These are phyloP conservation scores for Cyclotella choctawhatcheeana DNA, from an alignment of 108 stramenopile genomes.

Conservation along the genomic window DNA sequence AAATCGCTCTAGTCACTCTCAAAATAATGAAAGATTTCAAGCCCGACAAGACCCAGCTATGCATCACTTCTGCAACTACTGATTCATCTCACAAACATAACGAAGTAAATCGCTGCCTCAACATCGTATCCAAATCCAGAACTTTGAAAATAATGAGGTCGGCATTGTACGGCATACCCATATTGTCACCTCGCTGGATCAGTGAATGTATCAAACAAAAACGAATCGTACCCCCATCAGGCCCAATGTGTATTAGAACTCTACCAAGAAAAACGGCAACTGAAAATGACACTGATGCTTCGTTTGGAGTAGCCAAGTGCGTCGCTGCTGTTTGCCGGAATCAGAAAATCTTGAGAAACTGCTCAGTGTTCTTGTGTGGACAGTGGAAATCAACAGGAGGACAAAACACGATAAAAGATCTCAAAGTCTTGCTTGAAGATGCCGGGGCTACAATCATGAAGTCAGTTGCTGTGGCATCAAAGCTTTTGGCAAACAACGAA, in stretches of 20 bases:
- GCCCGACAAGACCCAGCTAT: slow-evolving; percentile 66
- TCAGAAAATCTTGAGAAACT: slow-evolving; percentile 30
- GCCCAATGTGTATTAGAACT: slow-evolving; percentile 38
- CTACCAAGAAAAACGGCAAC: slow-evolving; percentile 19
- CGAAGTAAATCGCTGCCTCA: no score
- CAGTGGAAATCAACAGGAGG: slow-evolving; percentile 35
- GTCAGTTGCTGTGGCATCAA: slow-evolving; percentile 35
- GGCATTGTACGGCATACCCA: slow-evolving; percentile 72
- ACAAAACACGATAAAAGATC: slow-evolving; percentile 50
- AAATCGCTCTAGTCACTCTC: slow-evolving; percentile 56
- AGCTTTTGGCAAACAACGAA: slow-evolving; percentile 10
- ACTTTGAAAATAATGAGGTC: slow-evolving; percentile 84
- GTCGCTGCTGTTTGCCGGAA: slow-evolving; percentile 47
- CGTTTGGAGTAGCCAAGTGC: slow-evolving; percentile 64
- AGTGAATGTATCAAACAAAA: slow-evolving; percentile 37
- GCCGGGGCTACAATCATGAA: slow-evolving; percentile 65
- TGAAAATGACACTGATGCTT: not conserved
- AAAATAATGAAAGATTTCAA: slow-evolving; percentile 63
- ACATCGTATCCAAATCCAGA: slow-evolving; percentile 51
- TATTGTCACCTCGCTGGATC: slow-evolving; percentile 77
- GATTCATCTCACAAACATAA: slow-evolving; percentile 7
- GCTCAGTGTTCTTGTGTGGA: slow-evolving; percentile 62
- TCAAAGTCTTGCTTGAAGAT: slow-evolving; percentile 58
- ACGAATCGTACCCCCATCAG: slow-evolving; percentile 32
- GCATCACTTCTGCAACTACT: slow-evolving; percentile 56